phyloP scores from a whole-genome alignment of 2,329 filamentous ascomycete genomes.

The Alternaria consortialis region DNA sequence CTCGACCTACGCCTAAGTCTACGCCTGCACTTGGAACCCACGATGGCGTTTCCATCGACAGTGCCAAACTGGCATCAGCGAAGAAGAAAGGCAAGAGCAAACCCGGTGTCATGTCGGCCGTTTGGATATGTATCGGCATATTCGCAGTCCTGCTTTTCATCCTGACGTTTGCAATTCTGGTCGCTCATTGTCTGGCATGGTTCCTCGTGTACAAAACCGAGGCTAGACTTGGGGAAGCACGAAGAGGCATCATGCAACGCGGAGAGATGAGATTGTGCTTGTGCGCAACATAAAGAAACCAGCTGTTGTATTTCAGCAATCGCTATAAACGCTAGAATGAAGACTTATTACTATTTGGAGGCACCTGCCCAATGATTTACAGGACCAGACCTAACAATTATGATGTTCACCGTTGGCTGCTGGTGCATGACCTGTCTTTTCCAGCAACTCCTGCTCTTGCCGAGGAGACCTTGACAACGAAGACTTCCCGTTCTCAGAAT shows the following conservation, averaged over 20 bases:
- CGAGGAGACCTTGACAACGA: background rate
- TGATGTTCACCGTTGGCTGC: background rate
- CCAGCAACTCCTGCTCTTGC: background rate
- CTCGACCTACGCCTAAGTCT: background rate
- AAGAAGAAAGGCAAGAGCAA: background rate
- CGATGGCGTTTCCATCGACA: background rate
- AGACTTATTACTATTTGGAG: background rate
- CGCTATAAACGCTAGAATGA: conserved; percentile 1
- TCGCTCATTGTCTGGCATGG: conserved; percentile 39
- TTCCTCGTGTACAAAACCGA: conserved; percentile 45
- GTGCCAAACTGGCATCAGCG: background rate
- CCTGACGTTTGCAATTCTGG: conserved; percentile 32
- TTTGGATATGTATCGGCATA: conserved; percentile 12
- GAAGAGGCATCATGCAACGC: conserved; percentile 32
- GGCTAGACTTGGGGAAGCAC: conserved; percentile 34
- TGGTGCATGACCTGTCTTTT: background rate
- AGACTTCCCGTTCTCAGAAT: background rate
- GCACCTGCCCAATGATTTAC: background rate
- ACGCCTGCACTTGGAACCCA: no score
- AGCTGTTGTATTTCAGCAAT: background rate
- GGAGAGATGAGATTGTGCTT: conserved; percentile 47
- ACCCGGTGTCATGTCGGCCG: background rate
- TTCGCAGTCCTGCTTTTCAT: conserved; percentile 26
- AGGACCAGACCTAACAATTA: background rate
- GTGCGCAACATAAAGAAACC: conserved; percentile 22